These are phyloP conservation scores for Jackrogersella minutella DNA, from an alignment of 495 filamentous ascomycete species.

Conservation along the genomic window DNA sequence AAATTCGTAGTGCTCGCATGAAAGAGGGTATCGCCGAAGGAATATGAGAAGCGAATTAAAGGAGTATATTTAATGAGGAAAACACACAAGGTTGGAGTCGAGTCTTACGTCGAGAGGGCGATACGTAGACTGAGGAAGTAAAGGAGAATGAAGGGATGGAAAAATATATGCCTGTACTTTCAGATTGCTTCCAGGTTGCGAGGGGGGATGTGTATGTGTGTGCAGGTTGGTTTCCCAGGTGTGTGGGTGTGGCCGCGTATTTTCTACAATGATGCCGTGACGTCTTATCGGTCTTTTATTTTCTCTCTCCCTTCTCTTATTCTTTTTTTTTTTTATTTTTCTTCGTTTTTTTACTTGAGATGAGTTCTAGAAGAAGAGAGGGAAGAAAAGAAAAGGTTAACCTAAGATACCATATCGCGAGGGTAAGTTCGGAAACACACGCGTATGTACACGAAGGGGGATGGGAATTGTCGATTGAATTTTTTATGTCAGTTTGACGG, in stretches of 20 bases:
- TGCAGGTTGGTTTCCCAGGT: too few relatives aligned
- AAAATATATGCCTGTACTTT: not conserved
- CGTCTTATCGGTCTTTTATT: not conserved
- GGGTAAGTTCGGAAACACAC: not conserved
- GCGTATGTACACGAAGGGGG: not conserved
- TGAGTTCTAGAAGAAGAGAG: not conserved
- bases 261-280: not conserved
- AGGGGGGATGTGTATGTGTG: too few relatives aligned
- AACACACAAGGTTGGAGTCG: not conserved
- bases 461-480: not conserved
- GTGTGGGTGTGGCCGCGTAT: conserved; percentile 12
- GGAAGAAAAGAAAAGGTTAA: too few relatives aligned
- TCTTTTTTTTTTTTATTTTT: not conserved
- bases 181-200: not conserved
- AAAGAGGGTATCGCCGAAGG: not conserved
- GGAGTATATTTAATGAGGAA: not conserved
- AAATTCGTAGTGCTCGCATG: not conserved
- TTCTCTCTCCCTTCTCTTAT: not conserved
- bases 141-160: conserved; percentile 9
- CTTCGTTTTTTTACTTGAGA: not conserved
- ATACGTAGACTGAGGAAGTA: not conserved
- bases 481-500: conserved; percentile 3
- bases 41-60: not conserved
- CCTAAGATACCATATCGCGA: not conserved
- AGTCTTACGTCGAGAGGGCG: not conserved